phyloP scores from a whole-genome alignment of 2,329 filamentous ascomycete species.

The Colletotrichum sp. region DNA sequence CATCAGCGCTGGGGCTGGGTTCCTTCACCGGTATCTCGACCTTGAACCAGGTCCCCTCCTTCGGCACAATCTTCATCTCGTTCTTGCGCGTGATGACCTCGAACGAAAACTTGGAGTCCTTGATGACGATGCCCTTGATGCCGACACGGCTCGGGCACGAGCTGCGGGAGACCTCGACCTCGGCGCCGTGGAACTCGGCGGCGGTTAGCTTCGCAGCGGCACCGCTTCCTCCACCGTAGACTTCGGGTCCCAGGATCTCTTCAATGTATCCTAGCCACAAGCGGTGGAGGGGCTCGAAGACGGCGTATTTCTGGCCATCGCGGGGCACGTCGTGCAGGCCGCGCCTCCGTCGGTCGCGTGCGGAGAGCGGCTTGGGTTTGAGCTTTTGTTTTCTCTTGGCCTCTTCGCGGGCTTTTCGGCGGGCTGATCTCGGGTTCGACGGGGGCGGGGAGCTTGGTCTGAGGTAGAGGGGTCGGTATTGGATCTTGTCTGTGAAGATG shows the following conservation, averaged over 20 bases:
- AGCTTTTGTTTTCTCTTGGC: slow-evolving; percentile 50
- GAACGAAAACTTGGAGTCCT: slow-evolving; percentile 86
- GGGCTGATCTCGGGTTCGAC: slow-evolving; percentile 62
- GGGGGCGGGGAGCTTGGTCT: slow-evolving; percentile 74
- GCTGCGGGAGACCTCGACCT: slow-evolving; percentile 82
- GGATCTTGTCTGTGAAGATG: slow-evolving; percentile 83
- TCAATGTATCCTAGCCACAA: slow-evolving; percentile 88
- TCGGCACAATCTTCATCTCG: slow-evolving; percentile 80
- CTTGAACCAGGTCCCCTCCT: slow-evolving; percentile 86
- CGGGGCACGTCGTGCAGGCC: slow-evolving; percentile 78
- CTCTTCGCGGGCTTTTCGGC: slow-evolving; percentile 53
- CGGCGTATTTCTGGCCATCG: slow-evolving; percentile 70
- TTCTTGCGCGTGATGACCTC: slow-evolving; percentile 79
- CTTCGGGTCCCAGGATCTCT: slow-evolving; percentile 73
- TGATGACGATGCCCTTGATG: slow-evolving; percentile 82
- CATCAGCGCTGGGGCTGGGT: slow-evolving; percentile 15
- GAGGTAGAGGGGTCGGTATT: slow-evolving; percentile 81
- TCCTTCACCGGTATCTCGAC: slow-evolving; percentile 65
- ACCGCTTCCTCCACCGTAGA: slow-evolving; percentile 59
- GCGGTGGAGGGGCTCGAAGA: slow-evolving; percentile 78
- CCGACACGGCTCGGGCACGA: slow-evolving; percentile 83
- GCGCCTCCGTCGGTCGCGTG: slow-evolving; percentile 75
- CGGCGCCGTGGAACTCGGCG: slow-evolving; percentile 90
- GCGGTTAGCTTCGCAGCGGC: slow-evolving; percentile 79
- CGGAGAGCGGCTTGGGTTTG: slow-evolving; percentile 75